Evolutionary conservation across 805 yeast genomes (phyloP), one percentile per base, ranked within the genome.

Genomic region (Kluyveromyces dobzhanskii): DNA sequence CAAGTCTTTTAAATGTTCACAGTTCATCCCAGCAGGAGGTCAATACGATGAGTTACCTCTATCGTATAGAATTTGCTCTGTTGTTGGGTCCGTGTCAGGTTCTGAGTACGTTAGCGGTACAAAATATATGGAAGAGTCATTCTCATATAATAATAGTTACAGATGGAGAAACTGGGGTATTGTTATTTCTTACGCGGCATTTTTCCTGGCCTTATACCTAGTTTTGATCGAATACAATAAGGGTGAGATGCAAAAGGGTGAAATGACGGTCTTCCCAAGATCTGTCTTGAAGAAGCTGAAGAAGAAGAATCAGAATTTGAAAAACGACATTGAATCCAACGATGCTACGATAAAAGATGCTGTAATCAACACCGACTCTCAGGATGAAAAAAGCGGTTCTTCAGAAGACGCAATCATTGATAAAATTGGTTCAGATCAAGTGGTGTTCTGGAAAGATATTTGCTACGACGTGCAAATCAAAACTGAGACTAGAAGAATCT

Each of bases 391-490:
- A 17, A 17, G 38, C 17, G 38, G 31, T 11, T 40, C 30, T 3
- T 30, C 28, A 18, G 39, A 35, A 11, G 42, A 36, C 6, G 45
- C 34, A 9, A 39, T 34, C 0, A 42, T 53, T 37, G 44, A 43
- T 31, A 46, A 50, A 18, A 35, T 35, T 18, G 38, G 38, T 17
- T 65, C 69, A 38, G 60, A 56, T 4, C 75, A 71, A 43, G 72
- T 76, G 21, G 78, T 80, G 67, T 78, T 76, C 53, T 82, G 90
- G 90, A 72, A 70, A 56, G 71, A 81, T 53, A 79, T 81, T 34
- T 71, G 77, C 46, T 82, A 78, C 55, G 78, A 75, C 43, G 75
- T 81, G 42, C 71, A 75, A 49, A 75, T 75, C 48, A 73, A 77
- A 50, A 61, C 61, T 24, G 81, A 71, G 41, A 62, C 70, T 28